Base-by-base conservation (phyloP, 164 flowering plant genomes). In the Chloranthus sessilifolius region DNA sequence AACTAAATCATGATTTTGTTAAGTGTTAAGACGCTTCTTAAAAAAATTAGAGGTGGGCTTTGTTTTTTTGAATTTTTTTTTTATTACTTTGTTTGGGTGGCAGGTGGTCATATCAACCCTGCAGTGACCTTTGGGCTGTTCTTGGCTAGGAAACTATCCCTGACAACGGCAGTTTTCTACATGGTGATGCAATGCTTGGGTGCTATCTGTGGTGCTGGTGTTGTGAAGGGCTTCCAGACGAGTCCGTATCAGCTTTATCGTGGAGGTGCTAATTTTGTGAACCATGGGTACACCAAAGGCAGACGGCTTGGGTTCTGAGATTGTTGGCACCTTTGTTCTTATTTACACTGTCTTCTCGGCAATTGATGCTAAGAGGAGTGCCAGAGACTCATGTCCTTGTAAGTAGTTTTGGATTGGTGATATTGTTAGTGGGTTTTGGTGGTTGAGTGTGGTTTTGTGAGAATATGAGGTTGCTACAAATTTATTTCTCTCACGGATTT, bases 321-420 rank as follows among this genome's bases (percentile, higher is more conserved):
- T 79, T 41, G 52, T 79, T 23, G 85, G 84, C 44, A 76, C 81
- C 29, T 79, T 76, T 52, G 77, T 76, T 15, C 84, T 78, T 56
- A 76, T 78, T 20, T 78, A 74, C 73, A 76, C 84, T 1, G 84
- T 79, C 36, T 76, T 76, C 71, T 79, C 85, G 52, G 82, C 85
- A 1, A 80, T 80, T 46, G 85, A 80, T 60, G 85, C 82, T 30
- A 80, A 80, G 77, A 70, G 85, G 50, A 80, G 43, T 35, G 85
- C 85, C 43, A 68, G 82, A 41, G 85, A 80, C 63, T 80, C 85
- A 80, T 64, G 85, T 80, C 48, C 85, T 82, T 45, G 85, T 80
- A 62, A 70, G 85, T 62, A 31, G 15, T 29, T 27, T 42, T 42
- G 24, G 22, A 14, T 21, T 16, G 3, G 19, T 2, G 23, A 4